Evolutionary conservation across 2,329 filamentous ascomycete genomes (phyloP), one percentile per base, ranked within the genome.

Genomic region (Leptographium lundbergii): DNA sequence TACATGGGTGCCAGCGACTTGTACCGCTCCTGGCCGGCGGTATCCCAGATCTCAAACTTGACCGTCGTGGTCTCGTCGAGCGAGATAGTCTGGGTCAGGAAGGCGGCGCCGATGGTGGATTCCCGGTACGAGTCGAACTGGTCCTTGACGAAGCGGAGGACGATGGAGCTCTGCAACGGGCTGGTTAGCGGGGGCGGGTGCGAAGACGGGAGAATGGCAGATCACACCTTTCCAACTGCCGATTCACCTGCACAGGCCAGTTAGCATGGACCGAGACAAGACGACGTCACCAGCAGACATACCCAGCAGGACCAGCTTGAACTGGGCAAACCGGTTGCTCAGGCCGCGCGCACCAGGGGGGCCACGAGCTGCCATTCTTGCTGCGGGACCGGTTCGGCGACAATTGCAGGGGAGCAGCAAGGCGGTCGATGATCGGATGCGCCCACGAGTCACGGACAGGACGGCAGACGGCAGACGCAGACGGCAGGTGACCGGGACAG

Each of bases 1-100:
- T 99, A 99, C 94, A 99, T 99, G 68, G 94, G 94, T 39, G 94
- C 94, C 65, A 99, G 81, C 14, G 94, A 97, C 81, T 97, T 97
- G 82, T 97, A 99, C 70, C 95, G 85, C 76, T 99, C 94, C 77
- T 99, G 94, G 64, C 94, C 94, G 63, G 94, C 94, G 11, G 94
- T 99, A 75, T 96, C 91, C 91, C 94, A 99, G 71, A 99, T 99
- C 76, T 99, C 94, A 70, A 99, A 99, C 80, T 99, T 99, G 75
- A 99, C 92, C 59, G 94, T 99, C 61, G 94, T 97, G 75, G 85
- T 94, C 71, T 97, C 94, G 73, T 97, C 92, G 74, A 99, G 87
- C 60, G 92, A 92, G 73, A 99, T 96, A 66, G 94, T 99, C 76
- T 99, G 94, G 69, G 94, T 99, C 66, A 99, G 83, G 81, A 99